Conservation (phyloP, 371 early-diverging fungal genomes). For the Lichtheimia hyalospora region DNA sequence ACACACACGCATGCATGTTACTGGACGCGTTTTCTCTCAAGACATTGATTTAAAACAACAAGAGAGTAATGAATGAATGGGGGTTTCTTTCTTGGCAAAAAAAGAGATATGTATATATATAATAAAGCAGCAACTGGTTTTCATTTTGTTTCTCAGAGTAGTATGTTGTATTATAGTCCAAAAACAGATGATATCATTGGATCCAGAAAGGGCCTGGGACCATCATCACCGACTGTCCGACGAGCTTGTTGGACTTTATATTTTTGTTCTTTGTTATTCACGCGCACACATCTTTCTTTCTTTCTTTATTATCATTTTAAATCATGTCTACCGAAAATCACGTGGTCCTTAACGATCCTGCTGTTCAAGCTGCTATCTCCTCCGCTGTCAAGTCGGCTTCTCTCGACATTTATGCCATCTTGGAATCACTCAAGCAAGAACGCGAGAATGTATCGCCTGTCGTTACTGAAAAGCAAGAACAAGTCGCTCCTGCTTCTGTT, state of each 20-base stretch:
- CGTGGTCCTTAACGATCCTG: slow-evolving; percentile 2
- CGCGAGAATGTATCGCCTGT: slow-evolving; percentile 1
- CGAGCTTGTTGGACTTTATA: neutral
- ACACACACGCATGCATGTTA: no score
- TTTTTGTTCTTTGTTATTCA: neutral
- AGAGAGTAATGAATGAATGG: no score
- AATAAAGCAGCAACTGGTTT: no score
- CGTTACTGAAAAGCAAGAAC: neutral
- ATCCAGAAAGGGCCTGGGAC: neutral
- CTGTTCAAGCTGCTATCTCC: slow-evolving; percentile 30
- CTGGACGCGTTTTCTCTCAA: no score
- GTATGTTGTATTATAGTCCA: no score
- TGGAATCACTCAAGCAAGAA: slow-evolving; percentile 12
- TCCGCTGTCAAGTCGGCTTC: slow-evolving; percentile 24
- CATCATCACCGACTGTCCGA: neutral
- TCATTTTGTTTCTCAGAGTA: neutral
- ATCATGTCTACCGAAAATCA: slow-evolving; percentile 6
- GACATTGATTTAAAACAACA: no score
- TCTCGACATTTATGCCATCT: slow-evolving; percentile 24
- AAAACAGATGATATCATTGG: neutral
- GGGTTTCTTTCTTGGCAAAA: no score
- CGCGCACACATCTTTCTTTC: neutral
- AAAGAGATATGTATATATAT: no score
- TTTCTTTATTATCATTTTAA: neutral
- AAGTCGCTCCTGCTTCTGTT: slow-evolving; percentile 1